Percentiles rank a stretch among this genome's conserved stretches.
phyloP scores from a whole-genome alignment of 345 rosid genomes.

The Geranium brycei region DNA sequence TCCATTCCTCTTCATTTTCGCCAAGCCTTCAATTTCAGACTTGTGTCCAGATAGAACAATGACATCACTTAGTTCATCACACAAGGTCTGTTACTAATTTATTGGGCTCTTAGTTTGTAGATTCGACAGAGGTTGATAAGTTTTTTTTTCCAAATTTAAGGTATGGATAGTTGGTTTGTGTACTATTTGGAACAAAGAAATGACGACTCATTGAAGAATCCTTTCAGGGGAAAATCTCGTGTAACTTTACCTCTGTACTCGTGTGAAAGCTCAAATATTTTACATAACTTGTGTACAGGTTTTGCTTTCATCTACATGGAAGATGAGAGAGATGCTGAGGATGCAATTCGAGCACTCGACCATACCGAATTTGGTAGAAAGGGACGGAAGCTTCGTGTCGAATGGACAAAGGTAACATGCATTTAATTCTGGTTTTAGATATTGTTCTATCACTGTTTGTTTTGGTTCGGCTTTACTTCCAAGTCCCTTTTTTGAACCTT shows the following conservation, averaged over 20 bases:
- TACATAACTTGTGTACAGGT: slow-evolving; percentile 23
- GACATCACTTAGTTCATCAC: slow-evolving; percentile 56
- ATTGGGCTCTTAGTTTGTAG: slow-evolving; percentile 55
- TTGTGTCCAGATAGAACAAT: slow-evolving; percentile 55
- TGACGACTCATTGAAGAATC: slow-evolving; percentile 22
- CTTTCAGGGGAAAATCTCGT: slow-evolving; percentile 20
- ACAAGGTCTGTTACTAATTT: slow-evolving; percentile 78
- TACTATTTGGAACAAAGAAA: slow-evolving; percentile 15
- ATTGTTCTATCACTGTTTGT: not conserved
- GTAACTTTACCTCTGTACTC: not conserved
- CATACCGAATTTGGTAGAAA: slow-evolving; percentile 69
- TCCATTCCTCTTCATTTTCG: slow-evolving; percentile 63
- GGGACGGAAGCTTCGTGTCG: slow-evolving; percentile 92
- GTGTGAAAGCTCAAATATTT: not conserved
- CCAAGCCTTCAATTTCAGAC: slow-evolving; percentile 59
- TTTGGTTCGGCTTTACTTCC: not conserved
- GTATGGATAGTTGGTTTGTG: slow-evolving; percentile 20
- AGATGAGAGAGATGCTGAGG: slow-evolving; percentile 92
- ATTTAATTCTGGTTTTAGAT: not conserved
- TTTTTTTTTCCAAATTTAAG: slow-evolving; percentile 17
- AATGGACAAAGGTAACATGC: slow-evolving; percentile 79
- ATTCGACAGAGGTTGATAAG: slow-evolving; percentile 35
- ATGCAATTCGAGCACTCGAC: slow-evolving; percentile 92
- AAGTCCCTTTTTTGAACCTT: not conserved
- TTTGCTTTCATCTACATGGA: slow-evolving; percentile 95